A percentile compares a stretch with the other conserved stretches of the same genome.
Evolutionary conservation across 805 yeast species (phyloP).

Genomic region (Hyphopichia homilentoma): DNA sequence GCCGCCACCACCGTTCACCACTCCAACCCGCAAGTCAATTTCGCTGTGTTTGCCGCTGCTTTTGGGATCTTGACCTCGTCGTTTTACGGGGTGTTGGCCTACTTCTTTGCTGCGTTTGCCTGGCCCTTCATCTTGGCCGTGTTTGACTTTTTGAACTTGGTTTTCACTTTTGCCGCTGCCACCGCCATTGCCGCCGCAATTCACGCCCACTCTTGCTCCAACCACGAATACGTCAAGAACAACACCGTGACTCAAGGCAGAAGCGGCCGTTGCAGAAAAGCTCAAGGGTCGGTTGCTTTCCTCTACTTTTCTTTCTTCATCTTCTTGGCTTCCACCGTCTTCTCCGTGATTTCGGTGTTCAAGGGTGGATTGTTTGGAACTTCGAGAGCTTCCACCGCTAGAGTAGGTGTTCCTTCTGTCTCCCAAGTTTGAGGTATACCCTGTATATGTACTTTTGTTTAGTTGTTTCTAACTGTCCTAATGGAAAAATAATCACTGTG

Average conservation of each 20-base stretch:
- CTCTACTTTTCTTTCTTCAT: conserved; percentile 78
- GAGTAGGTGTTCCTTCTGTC: conserved; percentile 87
- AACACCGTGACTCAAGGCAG: conserved; percentile 77
- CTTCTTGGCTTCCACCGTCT: conserved; percentile 61
- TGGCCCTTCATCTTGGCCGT: conserved; percentile 77
- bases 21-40: conserved; percentile 78
- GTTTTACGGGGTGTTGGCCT: conserved; percentile 74
- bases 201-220: conserved; percentile 80
- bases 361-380: conserved; percentile 46
- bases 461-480: conserved; percentile 12
- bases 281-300: conserved; percentile 82
- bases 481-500: conserved; percentile 1
- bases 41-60: conserved; percentile 81
- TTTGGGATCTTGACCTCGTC: conserved; percentile 81
- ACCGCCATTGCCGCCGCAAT: conserved; percentile 91
- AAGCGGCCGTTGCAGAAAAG: conserved; percentile 86
- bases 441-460: background rate
- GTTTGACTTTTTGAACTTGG: conserved; percentile 82
- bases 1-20: conserved; percentile 56
- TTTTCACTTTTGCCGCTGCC: conserved; percentile 93
- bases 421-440: conserved; percentile 74
- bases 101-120: conserved; percentile 72
- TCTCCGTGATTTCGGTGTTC: conserved; percentile 55
- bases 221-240: conserved; percentile 55
- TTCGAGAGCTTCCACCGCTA: conserved; percentile 46